Percentiles rank a stretch among this genome's conserved stretches.
Evolutionary conservation across 768 basidiomycete genomes (phyloP).

Genomic region (Russula earlei): DNA sequence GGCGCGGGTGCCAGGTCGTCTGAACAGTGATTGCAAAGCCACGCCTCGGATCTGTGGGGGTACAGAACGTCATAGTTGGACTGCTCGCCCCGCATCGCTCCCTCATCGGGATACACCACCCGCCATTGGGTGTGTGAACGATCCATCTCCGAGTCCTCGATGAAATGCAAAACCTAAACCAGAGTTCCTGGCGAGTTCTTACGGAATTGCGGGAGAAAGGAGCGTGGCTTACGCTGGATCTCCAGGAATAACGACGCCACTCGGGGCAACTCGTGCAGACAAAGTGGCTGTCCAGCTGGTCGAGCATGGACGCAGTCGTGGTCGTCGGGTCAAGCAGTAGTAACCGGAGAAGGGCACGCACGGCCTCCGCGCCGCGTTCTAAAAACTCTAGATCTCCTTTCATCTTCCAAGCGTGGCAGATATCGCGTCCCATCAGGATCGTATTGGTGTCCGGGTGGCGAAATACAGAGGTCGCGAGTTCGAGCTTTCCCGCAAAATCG

Average conservation of each 20-base stretch:
- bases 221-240: constrained; percentile 6
- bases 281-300: background rate
- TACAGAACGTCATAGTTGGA: background rate
- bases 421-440: constrained; percentile 13
- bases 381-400: background rate
- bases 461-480: constrained; percentile 15
- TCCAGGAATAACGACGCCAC: background rate
- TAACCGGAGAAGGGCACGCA: background rate
- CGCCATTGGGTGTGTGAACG: constrained; percentile 6
- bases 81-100: background rate
- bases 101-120: background rate
- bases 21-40: constrained; percentile 16
- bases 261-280: constrained; percentile 1
- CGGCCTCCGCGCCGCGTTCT: constrained; percentile 5
- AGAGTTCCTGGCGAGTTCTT: background rate
- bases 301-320: constrained; percentile 2
- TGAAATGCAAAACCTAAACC: constrained; percentile 3
- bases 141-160: background rate
- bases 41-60: background rate
- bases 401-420: constrained; percentile 13
- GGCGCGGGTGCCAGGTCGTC: background rate
- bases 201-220: background rate
- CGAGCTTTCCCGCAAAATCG: constrained; percentile 9
- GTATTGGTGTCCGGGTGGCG: background rate
- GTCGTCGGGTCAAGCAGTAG: background rate